Base-by-base conservation (phyloP, 179 eudicot species). In the Spinacia oleracea region DNA sequence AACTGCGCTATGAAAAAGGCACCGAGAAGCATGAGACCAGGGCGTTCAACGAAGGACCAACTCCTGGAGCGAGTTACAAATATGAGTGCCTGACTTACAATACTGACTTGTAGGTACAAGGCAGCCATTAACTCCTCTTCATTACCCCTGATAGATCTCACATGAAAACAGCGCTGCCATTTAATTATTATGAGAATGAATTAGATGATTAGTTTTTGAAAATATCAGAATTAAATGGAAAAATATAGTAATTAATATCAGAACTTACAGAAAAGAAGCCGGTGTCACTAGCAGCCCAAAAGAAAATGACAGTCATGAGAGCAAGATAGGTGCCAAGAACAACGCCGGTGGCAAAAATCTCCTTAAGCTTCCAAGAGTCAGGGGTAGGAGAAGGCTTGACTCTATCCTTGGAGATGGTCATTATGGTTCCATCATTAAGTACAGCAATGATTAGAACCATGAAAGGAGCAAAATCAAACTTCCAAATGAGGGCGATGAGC, bases 381-480 rank as follows among this genome's bases (percentile, higher is more conserved):
- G 98, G 98, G 68, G 89, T 70, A 4, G 98, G 98, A 62, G 98
- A 94, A 35, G 98, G 98, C 85, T 89, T 90, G 73, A 94, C 98
- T 82, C 91, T 89, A 72, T 94, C 98, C 77, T 94, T 94, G 8
- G 98, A 94, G 76, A 94, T 94, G 73, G 98, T 94, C 98, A 94
- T 94, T 68, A 94, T 94, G 70, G 98, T 94, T 38, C 98, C 98
- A 46, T 92, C 98, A 73, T 94, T 94, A n/a, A 94, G 92, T 63
- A 94, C 87, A 75, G 98, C 98, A 71, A 94, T 91, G 75, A 94
- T 85, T 16, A 94, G 86, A 71, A 94, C 98, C 98, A 94, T 94
- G 89, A 94, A 94, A 9, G 98, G 98, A 3, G 98, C 88, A 83
- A 90, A 94, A 63, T 92, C 97, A 35, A 93, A 93, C 85, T 87